Conservation (phyloP, 805 yeast species). For the Kodamaea neixiangensis region DNA sequence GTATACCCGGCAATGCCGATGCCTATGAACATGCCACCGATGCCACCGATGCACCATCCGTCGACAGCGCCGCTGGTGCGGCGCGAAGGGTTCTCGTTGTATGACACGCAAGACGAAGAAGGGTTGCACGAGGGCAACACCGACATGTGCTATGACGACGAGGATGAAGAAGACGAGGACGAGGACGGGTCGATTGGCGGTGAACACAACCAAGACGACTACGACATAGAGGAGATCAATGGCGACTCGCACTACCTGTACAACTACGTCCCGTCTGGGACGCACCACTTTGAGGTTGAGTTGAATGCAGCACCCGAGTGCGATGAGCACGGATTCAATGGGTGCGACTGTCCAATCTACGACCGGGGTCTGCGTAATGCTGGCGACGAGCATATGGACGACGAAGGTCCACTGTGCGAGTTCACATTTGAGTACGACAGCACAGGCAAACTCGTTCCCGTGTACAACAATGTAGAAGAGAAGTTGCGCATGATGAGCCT, state of each 20-base stretch:
- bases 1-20: conserved; percentile 1
- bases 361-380: conserved; percentile 6
- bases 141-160: conserved; percentile 12
- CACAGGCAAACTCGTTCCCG: conserved; percentile 43
- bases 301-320: conserved; percentile 37
- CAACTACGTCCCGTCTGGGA: conserved; percentile 26
- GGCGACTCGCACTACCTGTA: conserved; percentile 30
- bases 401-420: conserved; percentile 44
- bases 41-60: conserved; percentile 4
- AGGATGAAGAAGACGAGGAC: conserved; percentile 29
- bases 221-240: conserved; percentile 38
- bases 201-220: conserved; percentile 31
- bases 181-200: conserved; percentile 13
- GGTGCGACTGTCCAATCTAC: conserved; percentile 29
- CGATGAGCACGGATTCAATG: conserved; percentile 26
- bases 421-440: conserved; percentile 47
- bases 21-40: conserved; percentile 5
- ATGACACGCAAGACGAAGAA: conserved; percentile 42
- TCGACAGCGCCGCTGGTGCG: background rate
- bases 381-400: conserved; percentile 9
- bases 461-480: conserved; percentile 40
- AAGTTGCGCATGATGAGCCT: conserved; percentile 36
- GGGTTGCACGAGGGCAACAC: conserved; percentile 39
- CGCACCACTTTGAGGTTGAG: conserved; percentile 45
- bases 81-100: conserved; percentile 30